These are phyloP conservation scores for Sugiyamaella castrensis DNA, from an alignment of 1,139 yeast species.

Conservation along the genomic window DNA sequence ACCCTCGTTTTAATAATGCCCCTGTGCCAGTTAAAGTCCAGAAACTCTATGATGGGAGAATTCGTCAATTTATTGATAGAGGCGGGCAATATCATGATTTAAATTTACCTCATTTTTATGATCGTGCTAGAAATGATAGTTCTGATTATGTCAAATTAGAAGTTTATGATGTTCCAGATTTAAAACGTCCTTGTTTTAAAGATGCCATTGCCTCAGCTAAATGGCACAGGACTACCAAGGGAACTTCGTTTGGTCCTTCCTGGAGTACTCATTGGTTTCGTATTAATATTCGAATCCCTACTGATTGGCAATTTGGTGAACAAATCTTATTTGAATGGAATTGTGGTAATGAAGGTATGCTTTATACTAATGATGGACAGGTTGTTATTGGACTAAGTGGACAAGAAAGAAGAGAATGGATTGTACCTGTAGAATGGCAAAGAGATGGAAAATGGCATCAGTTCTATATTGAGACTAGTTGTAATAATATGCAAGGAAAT, in stretches of 20 bases:
- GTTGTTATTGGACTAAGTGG: slow-evolving; percentile 88
- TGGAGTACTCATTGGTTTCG: slow-evolving; percentile 98
- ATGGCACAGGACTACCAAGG: slow-evolving; percentile 63
- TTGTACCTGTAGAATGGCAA: slow-evolving; percentile 56
- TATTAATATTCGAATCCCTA: slow-evolving; percentile 59
- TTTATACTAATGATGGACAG: slow-evolving; percentile 62
- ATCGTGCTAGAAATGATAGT: slow-evolving; percentile 47
- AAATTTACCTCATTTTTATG: slow-evolving; percentile 82
- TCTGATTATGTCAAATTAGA: slow-evolving; percentile 47
- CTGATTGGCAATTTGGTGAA: slow-evolving; percentile 41
- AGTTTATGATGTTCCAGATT: slow-evolving; percentile 65
- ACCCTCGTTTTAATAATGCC: slow-evolving; percentile 8
- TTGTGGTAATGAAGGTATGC: slow-evolving; percentile 78
- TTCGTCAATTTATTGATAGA: slow-evolving; percentile 70
- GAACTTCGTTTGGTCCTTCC: slow-evolving; percentile 86
- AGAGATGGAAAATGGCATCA: slow-evolving; percentile 45
- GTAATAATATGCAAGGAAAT: slow-evolving; percentile 93
- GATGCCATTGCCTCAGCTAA: slow-evolving; percentile 55
- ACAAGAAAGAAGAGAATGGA: slow-evolving; percentile 76
- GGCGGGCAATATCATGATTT: slow-evolving; percentile 69
- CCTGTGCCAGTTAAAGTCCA: slow-evolving; percentile 86
- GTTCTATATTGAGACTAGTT: slow-evolving; percentile 84
- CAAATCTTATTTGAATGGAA: slow-evolving; percentile 80
- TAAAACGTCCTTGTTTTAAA: slow-evolving; percentile 70
- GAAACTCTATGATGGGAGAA: slow-evolving; percentile 68